A percentile compares a stretch with the other conserved stretches of the same genome.
Evolutionary conservation across 305 asterid genomes (phyloP).

Genomic region (Solanum hybrid): DNA sequence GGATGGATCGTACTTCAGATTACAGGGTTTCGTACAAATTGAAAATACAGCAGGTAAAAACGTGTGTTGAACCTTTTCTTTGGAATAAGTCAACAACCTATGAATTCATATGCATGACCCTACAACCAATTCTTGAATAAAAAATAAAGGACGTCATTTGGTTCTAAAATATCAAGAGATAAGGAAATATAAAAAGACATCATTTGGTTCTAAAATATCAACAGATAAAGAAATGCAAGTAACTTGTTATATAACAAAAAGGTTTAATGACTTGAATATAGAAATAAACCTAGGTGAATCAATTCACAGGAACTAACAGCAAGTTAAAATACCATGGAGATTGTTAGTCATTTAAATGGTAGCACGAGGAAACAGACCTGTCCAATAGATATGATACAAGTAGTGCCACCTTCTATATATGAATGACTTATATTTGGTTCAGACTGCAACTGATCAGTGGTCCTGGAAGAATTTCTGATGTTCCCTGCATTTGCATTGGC

Average conservation of each 20-base stretch:
- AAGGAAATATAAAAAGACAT: not conserved
- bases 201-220: not conserved
- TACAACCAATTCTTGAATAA: not conserved
- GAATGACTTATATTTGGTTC: not conserved
- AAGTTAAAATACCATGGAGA: not conserved
- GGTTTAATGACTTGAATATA: not conserved
- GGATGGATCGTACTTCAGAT: not conserved
- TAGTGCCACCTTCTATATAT: not conserved
- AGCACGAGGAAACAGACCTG: conserved; percentile 32
- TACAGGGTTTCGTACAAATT: not conserved
- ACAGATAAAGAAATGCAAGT: not conserved
- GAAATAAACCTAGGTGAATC: not conserved
- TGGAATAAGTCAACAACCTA: not conserved
- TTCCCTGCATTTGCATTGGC: not conserved
- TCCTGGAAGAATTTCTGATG: not conserved
- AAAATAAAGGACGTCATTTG: not conserved
- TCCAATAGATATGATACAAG: conserved; percentile 16
- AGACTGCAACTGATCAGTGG: not conserved
- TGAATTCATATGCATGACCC: not conserved
- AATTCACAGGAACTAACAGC: not conserved
- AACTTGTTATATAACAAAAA: not conserved
- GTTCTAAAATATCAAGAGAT: not conserved
- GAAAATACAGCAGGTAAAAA: not conserved
- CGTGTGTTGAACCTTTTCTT: not conserved
- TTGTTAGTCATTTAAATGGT: not conserved